Conservation (phyloP, 371 early-diverging fungal genomes). For the Syncephalastrum monosporum region DNA sequence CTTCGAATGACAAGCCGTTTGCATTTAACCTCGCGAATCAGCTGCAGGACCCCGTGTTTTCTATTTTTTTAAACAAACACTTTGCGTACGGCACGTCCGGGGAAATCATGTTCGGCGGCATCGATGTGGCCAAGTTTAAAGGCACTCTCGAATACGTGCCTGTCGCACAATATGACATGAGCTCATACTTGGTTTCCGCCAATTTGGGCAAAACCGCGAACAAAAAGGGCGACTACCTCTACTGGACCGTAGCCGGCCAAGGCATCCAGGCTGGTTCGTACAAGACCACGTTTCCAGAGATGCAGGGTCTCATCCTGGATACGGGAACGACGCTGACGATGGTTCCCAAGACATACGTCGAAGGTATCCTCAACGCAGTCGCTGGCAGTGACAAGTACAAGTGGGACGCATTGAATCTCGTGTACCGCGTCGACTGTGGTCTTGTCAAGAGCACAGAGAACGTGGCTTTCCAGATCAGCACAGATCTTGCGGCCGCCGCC, state of each 20-base stretch:
- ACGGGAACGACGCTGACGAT: constrained; percentile 34
- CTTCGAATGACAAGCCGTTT: constrained; percentile 17
- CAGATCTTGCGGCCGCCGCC: background rate
- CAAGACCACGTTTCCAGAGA: background rate
- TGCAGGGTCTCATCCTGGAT: constrained; percentile 24
- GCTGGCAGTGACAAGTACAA: constrained; percentile 17
- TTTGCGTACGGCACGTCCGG: constrained; percentile 17
- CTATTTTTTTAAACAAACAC: constrained; percentile 18
- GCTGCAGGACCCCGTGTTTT: constrained; percentile 27
- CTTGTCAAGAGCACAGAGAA: constrained; percentile 9
- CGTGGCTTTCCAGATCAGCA: constrained; percentile 16
- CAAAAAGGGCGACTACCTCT: constrained; percentile 13
- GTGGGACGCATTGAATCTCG: constrained; percentile 6
- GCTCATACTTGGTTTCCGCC: constrained; percentile 9
- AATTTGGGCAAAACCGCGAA: constrained; percentile 11
- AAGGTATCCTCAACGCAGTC: constrained; percentile 14
- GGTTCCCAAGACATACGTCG: constrained; percentile 15
- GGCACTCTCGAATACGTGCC: constrained; percentile 24
- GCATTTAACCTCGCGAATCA: constrained; percentile 20
- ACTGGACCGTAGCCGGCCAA: constrained; percentile 26
- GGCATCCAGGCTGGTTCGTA: constrained; percentile 10
- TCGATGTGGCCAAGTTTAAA: constrained; percentile 16
- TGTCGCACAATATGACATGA: constrained; percentile 23
- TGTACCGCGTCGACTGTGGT: constrained; percentile 24
- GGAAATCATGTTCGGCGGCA: constrained; percentile 30